These are phyloP conservation scores for Tolypocladium ophioglossoides DNA, from an alignment of 2,329 filamentous ascomycete genomes.

Conservation along the genomic window DNA sequence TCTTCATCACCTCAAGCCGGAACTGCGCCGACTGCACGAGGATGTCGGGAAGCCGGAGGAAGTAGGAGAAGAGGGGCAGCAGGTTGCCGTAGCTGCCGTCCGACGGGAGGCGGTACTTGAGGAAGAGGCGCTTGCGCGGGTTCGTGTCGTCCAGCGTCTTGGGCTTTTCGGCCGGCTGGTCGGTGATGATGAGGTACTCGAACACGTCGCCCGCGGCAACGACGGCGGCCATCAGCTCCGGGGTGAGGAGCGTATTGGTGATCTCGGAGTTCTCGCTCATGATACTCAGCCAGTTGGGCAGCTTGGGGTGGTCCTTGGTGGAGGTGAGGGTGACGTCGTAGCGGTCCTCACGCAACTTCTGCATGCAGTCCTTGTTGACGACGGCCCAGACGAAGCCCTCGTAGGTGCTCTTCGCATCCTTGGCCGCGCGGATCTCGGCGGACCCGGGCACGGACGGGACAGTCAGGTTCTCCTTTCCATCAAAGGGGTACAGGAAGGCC, in stretches of 20 bases:
- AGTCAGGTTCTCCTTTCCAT: conserved; percentile 76
- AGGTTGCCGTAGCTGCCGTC: conserved; percentile 53
- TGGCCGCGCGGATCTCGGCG: conserved; percentile 35
- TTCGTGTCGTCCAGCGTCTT: conserved; percentile 71
- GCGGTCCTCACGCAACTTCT: conserved; percentile 76
- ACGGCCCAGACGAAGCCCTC: conserved; percentile 93
- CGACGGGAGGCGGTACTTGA: conserved; percentile 62
- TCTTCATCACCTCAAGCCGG: conserved; percentile 80
- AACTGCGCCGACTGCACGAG: conserved; percentile 72
- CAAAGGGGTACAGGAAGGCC: conserved; percentile 75
- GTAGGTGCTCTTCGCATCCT: conserved; percentile 57
- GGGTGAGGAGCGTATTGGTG: conserved; percentile 74
- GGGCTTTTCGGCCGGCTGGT: conserved; percentile 83
- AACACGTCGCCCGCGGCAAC: conserved; percentile 65
- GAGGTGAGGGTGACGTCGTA: conserved; percentile 90
- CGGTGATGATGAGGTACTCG: conserved; percentile 80
- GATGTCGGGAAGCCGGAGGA: conserved; percentile 73
- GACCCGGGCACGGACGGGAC: conserved; percentile 56
- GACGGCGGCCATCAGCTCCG: conserved; percentile 75
- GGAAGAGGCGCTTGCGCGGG: conserved; percentile 77
- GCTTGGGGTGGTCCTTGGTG: conserved; percentile 85
- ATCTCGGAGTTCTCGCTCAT: conserved; percentile 98
- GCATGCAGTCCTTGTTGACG: conserved; percentile 93
- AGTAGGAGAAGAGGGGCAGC: conserved; percentile 69
- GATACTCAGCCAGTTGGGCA: conserved; percentile 80